These are phyloP conservation scores for Ceratobasidium sp. DNA, from an alignment of 1,284 basidiomycete genomes.

Conservation along the genomic window DNA sequence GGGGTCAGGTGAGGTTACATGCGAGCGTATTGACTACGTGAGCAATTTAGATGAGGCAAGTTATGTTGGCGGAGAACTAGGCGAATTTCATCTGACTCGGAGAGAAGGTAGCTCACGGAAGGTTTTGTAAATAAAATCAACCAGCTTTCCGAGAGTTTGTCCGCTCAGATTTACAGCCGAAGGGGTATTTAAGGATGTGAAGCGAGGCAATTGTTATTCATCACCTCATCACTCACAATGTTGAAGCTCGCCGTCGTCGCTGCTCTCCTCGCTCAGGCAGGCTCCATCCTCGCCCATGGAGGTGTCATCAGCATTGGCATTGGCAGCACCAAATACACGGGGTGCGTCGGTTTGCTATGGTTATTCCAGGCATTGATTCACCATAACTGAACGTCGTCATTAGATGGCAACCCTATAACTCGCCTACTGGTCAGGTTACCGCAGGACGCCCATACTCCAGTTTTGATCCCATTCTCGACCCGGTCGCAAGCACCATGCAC, in stretches of 20 bases:
- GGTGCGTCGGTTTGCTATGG: neutral
- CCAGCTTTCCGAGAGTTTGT: neutral
- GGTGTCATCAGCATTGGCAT: constrained; percentile 20
- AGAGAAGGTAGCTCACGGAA: neutral
- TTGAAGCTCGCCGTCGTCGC: constrained; percentile 9
- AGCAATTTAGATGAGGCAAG: neutral
- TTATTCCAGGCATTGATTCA: neutral
- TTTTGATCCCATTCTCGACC: constrained; percentile 47
- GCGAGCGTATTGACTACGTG: neutral
- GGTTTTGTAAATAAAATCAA: neutral
- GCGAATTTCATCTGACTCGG: neutral
- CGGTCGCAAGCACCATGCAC: constrained; percentile 42
- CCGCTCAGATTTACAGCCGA: neutral
- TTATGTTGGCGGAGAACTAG: neutral
- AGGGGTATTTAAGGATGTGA: neutral
- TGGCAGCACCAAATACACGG: neutral
- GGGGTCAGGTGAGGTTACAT: constrained; percentile 4
- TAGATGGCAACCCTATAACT: constrained; percentile 15
- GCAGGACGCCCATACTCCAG: constrained; percentile 47
- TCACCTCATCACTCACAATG: neutral
- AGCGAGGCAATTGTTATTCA: too few relatives aligned
- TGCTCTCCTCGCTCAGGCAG: constrained; percentile 8
- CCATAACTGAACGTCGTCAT: neutral
- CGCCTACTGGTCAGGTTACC: constrained; percentile 43
- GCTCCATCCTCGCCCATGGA: constrained; percentile 8